These are phyloP conservation scores for Colletotrichum spinosum DNA, from an alignment of 2,329 filamentous ascomycete species.

Conservation along the genomic window DNA sequence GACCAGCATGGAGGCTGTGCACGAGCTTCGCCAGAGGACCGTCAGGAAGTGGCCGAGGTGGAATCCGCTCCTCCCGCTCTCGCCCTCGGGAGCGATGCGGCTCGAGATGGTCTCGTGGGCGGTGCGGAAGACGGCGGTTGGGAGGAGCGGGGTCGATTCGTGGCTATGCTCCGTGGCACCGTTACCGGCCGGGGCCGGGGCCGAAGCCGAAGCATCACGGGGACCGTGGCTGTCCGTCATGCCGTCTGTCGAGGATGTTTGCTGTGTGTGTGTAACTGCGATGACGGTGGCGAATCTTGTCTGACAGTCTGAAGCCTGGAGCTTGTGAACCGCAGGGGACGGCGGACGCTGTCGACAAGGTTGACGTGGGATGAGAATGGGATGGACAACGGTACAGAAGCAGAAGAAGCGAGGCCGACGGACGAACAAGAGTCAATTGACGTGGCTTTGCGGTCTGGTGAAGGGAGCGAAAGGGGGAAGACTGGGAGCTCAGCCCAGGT, in stretches of 20 bases:
- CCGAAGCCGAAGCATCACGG: background rate
- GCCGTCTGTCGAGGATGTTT: background rate
- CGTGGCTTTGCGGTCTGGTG: too few relatives aligned
- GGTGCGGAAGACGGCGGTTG: constrained; percentile 35
- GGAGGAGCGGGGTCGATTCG: constrained; percentile 46
- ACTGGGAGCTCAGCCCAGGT: background rate
- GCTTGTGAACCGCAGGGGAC: background rate
- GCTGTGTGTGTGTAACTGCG: background rate
- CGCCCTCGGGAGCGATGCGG: constrained; percentile 50
- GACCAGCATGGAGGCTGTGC: constrained; percentile 56
- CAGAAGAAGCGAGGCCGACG: background rate
- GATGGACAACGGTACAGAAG: background rate
- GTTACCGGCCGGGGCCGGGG: constrained; percentile 15
- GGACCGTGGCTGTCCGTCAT: constrained; percentile 11
- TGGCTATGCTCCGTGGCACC: constrained; percentile 27
- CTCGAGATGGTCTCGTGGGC: constrained; percentile 33
- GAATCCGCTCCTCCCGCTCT: constrained; percentile 58
- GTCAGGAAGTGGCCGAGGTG: constrained; percentile 54
- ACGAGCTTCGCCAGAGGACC: constrained; percentile 57
- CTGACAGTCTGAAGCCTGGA: too few relatives aligned
- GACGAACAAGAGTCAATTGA: background rate
- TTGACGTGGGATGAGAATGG: constrained; percentile 3
- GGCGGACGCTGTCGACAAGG: background rate
- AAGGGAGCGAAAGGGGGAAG: constrained; percentile 1
- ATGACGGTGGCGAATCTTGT: background rate